Conservation (phyloP, 140 eudicot species). For the Flaveria floridana region DNA sequence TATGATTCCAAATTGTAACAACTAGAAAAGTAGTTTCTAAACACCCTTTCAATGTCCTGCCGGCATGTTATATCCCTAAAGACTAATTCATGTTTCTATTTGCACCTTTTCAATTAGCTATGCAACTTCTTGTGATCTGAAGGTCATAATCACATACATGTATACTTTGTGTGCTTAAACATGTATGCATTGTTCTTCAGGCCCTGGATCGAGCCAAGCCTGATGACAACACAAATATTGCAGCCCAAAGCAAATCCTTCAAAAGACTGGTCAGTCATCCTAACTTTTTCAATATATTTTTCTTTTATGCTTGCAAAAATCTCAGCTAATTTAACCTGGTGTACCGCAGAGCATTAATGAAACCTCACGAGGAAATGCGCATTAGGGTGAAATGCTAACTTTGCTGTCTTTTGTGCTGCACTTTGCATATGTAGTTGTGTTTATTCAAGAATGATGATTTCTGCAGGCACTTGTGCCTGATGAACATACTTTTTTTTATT, state of each 20-base stretch:
- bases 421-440: constrained; percentile 29
- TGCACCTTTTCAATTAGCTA: not conserved
- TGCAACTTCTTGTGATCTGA: not conserved
- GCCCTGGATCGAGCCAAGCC: constrained; percentile 88
- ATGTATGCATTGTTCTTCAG: constrained; percentile 39
- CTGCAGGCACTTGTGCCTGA: constrained; percentile 30
- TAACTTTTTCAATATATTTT: not conserved
- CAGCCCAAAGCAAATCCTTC: constrained; percentile 60
- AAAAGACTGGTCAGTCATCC: constrained; percentile 63
- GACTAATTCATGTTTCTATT: not conserved
- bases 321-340: constrained; percentile 15
- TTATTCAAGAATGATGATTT: constrained; percentile 17
- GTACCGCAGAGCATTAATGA: constrained; percentile 34
- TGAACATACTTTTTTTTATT: constrained; percentile 13
- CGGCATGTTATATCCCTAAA: constrained; percentile 10
- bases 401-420: constrained; percentile 29
- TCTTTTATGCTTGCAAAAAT: constrained; percentile 9
- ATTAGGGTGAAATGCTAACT: constrained; percentile 27
- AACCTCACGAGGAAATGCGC: constrained; percentile 36
- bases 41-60: not conserved
- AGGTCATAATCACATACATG: constrained; percentile 2
- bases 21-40: not conserved
- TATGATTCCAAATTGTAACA: not conserved
- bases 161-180: constrained; percentile 16
- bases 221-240: constrained; percentile 52